phyloP scores from a whole-genome alignment of 441 rosid genomes.

The Iberis amara region DNA sequence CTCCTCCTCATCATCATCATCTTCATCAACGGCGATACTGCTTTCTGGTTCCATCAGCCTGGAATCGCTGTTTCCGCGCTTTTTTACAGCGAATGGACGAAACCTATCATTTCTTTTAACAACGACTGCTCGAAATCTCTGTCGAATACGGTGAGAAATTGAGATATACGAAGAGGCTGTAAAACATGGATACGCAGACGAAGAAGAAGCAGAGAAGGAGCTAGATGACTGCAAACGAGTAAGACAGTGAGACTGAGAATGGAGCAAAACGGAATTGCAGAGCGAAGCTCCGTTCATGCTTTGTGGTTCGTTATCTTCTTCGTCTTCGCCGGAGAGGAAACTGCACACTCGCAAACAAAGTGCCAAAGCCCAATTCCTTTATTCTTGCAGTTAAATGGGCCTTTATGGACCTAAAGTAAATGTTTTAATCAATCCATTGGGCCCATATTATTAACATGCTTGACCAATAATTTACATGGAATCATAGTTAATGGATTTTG shows the following conservation, averaged over 20 bases:
- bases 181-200: constrained; percentile 2
- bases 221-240: background rate
- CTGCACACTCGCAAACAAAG: constrained; percentile 28
- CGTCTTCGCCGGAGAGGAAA: constrained; percentile 10
- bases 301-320: constrained; percentile 25
- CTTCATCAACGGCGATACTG: constrained; percentile 30
- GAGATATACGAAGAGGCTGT: constrained; percentile 18
- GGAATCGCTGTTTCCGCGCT: constrained; percentile 20
- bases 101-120: constrained; percentile 21
- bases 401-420: background rate
- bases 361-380: constrained; percentile 24
- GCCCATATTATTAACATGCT: constrained; percentile 18
- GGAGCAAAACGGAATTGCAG: constrained; percentile 28
- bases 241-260: constrained; percentile 16
- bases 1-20: constrained; percentile 26
- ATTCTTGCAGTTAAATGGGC: background rate
- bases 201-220: constrained; percentile 6
- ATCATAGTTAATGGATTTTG: constrained; percentile 11
- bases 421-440: background rate
- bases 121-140: constrained; percentile 13
- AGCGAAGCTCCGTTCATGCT: constrained; percentile 29
- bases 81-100: constrained; percentile 25
- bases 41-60: constrained; percentile 24
- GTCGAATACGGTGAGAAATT: constrained; percentile 23
- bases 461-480: constrained; percentile 22